Conservation (phyloP, 495 filamentous ascomycete genomes). For the Penicillium cosmopolitanum region DNA sequence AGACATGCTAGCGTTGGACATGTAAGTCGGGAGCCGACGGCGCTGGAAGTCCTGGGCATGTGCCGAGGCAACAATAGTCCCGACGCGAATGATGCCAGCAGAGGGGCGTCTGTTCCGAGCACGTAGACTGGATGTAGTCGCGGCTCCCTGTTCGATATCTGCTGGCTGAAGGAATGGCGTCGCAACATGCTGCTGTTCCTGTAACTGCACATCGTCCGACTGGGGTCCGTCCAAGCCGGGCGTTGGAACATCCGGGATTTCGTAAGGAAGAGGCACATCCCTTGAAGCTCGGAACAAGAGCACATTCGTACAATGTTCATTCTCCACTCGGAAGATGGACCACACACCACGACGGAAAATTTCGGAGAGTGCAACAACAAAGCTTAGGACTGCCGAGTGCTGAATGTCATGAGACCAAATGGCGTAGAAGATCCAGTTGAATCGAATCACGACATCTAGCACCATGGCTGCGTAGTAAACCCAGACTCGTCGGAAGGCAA, state of each 20-base stretch:
- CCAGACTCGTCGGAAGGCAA: conserved; percentile 75
- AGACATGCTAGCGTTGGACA: conserved; percentile 32
- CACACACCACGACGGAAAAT: conserved; percentile 83
- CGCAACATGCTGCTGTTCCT: conserved; percentile 32
- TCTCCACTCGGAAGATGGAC: conserved; percentile 92
- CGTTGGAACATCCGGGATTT: conserved; percentile 45
- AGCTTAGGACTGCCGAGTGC: conserved; percentile 77
- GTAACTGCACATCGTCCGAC: conserved; percentile 31
- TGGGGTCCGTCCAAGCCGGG: conserved; percentile 27
- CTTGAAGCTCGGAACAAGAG: conserved; percentile 79
- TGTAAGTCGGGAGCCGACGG: conserved; percentile 55
- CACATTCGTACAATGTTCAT: conserved; percentile 92
- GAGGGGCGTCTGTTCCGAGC: conserved; percentile 32
- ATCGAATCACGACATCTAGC: conserved; percentile 84
- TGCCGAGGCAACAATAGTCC: conserved; percentile 68
- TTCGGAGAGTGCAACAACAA: conserved; percentile 75
- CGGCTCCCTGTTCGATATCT: conserved; percentile 38
- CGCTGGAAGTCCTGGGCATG: conserved; percentile 90
- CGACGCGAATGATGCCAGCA: conserved; percentile 49
- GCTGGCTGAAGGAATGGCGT: conserved; percentile 28
- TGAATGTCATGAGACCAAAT: conserved; percentile 78
- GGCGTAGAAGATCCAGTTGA: conserved; percentile 94
- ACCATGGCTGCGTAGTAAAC: conserved; percentile 85
- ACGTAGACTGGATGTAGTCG: conserved; percentile 28
- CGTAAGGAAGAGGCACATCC: conserved; percentile 81